A percentile compares a stretch with the other conserved stretches of the same genome.
These are phyloP conservation scores for Gillenia trifoliata DNA, from an alignment of 306 rosid genomes.

Conservation along the genomic window DNA sequence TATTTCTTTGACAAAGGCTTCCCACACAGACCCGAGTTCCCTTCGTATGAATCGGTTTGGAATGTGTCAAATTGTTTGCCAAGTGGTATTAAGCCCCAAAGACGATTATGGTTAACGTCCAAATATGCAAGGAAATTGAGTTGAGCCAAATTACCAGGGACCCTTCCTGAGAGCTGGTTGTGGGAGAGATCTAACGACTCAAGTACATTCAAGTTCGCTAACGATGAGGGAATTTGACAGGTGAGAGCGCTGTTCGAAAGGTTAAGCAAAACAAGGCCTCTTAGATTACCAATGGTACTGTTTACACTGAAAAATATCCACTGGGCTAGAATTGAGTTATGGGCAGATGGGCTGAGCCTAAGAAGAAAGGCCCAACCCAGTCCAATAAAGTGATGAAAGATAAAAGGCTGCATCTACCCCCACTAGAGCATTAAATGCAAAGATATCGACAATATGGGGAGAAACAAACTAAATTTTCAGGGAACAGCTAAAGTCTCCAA, in stretches of 20 bases:
- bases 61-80: conserved; percentile 19
- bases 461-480: too few relatives aligned
- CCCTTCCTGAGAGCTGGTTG: conserved; percentile 12
- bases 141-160: background rate
- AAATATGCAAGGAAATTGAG: conserved; percentile 16
- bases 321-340: too few relatives aligned
- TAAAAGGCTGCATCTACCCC: too few relatives aligned
- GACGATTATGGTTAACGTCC: conserved; percentile 15
- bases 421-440: too few relatives aligned
- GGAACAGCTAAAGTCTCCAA: too few relatives aligned
- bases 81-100: conserved; percentile 9
- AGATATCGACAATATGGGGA: too few relatives aligned
- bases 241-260: conserved; percentile 4
- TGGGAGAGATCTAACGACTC: conserved; percentile 16
- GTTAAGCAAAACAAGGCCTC: conserved; percentile 1
- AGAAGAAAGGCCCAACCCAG: too few relatives aligned
- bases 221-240: conserved; percentile 4
- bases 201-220: background rate
- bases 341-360: too few relatives aligned
- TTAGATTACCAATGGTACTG: background rate
- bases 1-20: too few relatives aligned
- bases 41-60: background rate
- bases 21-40: background rate
- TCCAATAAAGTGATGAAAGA: too few relatives aligned
- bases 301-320: too few relatives aligned